These are phyloP conservation scores for Globisporangium perplexum DNA, from an alignment of 352 stramenopile species.

Conservation along the genomic window DNA sequence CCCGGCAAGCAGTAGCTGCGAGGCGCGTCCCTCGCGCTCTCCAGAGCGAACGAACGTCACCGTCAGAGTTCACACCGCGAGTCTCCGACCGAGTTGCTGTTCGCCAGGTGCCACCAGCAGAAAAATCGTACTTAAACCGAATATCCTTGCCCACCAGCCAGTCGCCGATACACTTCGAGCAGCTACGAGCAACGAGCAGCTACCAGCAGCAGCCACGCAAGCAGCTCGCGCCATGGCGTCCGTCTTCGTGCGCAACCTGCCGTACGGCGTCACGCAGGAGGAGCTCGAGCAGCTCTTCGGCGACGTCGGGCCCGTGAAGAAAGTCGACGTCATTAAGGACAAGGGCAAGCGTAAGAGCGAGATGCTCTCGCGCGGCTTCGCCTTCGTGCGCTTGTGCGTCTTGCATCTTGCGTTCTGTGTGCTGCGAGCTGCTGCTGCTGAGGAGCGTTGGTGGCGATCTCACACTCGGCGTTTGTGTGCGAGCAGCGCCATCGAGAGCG, in stretches of 20 bases:
- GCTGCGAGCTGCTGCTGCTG: neutral
- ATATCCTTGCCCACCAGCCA: too few species aligned
- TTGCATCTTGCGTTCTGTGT: neutral
- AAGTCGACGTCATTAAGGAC: conserved; percentile 88
- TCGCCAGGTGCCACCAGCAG: too few species aligned
- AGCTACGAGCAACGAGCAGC: too few species aligned
- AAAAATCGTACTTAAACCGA: too few species aligned
- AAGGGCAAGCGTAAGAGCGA: conserved; percentile 82
- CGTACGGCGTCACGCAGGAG: conserved; percentile 80
- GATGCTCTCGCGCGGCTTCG: conserved; percentile 77
- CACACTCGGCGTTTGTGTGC: neutral
- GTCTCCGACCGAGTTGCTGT: too few species aligned
- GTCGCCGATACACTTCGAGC: neutral
- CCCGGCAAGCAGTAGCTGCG: too few species aligned
- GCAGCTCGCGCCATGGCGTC: conserved; percentile 29
- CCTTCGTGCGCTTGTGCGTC: conserved; percentile 84
- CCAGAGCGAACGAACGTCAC: too few species aligned
- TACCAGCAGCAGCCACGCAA: neutral
- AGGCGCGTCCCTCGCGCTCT: too few species aligned
- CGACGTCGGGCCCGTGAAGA: conserved; percentile 75
- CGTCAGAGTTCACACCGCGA: too few species aligned
- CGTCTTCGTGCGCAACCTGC: conserved; percentile 84
- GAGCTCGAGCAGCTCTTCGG: conserved; percentile 81
- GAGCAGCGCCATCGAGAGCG: conserved; percentile 58
- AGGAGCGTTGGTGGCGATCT: neutral